Percentiles rank a stretch among this genome's conserved stretches.
These are phyloP conservation scores for Eleusine indica DNA, from an alignment of 176 grass and related monocot genomes.

Conservation along the genomic window DNA sequence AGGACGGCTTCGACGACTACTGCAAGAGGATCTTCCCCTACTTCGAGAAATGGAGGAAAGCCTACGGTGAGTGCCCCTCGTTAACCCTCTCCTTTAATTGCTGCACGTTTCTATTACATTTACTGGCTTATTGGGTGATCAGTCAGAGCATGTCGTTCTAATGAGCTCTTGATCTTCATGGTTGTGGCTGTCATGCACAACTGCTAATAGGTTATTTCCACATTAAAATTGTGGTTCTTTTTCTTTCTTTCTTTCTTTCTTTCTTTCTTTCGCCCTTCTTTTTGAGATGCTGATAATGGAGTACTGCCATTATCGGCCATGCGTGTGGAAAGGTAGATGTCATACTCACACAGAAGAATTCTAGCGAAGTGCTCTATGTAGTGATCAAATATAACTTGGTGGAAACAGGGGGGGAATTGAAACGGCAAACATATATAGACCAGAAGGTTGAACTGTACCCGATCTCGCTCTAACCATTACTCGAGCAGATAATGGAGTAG, in stretches of 20 bases:
- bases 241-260: too few species aligned
- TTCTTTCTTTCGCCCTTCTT: too few species aligned
- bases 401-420: background rate
- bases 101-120: background rate
- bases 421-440: background rate
- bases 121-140: background rate
- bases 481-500: too few species aligned
- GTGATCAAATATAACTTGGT: background rate
- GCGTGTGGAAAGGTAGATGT: background rate
- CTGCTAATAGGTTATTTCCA: background rate
- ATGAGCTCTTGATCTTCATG: background rate
- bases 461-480: too few species aligned
- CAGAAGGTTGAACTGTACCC: background rate
- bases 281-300: background rate
- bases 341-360: background rate
- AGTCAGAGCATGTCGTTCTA: background rate
- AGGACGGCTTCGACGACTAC: constrained; percentile 66
- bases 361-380: background rate
- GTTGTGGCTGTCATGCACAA: background rate
- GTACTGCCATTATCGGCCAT: background rate
- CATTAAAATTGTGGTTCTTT: background rate
- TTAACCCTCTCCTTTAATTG: background rate
- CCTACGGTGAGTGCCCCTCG: constrained; percentile 57
- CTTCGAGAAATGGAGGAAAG: constrained; percentile 89
- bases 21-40: constrained; percentile 85